phyloP scores from a whole-genome alignment of 2,329 filamentous ascomycete species.

The Tothia fuscella region DNA sequence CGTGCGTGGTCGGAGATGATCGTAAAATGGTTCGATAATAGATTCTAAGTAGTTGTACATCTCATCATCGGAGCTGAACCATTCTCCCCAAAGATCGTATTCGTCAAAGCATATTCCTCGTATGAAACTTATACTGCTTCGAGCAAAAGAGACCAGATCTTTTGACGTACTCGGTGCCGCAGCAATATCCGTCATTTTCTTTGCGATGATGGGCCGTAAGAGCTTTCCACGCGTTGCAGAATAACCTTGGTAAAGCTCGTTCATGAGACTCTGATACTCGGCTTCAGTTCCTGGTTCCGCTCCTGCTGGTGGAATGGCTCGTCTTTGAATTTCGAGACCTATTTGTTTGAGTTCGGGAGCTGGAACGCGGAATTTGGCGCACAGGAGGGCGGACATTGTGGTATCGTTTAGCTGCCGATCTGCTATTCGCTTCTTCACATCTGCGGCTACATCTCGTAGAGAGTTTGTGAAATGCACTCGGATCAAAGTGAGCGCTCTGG shows the following conservation, averaged over 20 bases:
- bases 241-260: constrained; percentile 53
- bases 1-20: constrained; percentile 51
- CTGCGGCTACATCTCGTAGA: constrained; percentile 50
- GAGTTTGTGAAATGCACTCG: constrained; percentile 53
- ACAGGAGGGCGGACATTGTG: constrained; percentile 57
- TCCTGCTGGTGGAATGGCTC: constrained; percentile 48
- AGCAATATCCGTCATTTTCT: constrained; percentile 45
- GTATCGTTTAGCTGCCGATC: constrained; percentile 60
- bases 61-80: constrained; percentile 51
- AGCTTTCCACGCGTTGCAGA: constrained; percentile 45
- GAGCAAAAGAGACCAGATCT: constrained; percentile 53
- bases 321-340: constrained; percentile 55
- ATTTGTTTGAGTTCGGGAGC: constrained; percentile 54
- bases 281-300: constrained; percentile 46
- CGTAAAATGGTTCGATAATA: constrained; percentile 55
- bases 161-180: constrained; percentile 48
- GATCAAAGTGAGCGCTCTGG: constrained; percentile 53
- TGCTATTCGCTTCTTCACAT: constrained; percentile 50
- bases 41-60: constrained; percentile 56
- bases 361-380: constrained; percentile 58
- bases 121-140: constrained; percentile 52
- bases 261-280: constrained; percentile 55
- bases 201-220: constrained; percentile 49
- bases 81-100: constrained; percentile 54
- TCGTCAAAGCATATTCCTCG: constrained; percentile 55